phyloP scores from a whole-genome alignment of 2,329 filamentous ascomycete species.

The Alternaria alternata region DNA sequence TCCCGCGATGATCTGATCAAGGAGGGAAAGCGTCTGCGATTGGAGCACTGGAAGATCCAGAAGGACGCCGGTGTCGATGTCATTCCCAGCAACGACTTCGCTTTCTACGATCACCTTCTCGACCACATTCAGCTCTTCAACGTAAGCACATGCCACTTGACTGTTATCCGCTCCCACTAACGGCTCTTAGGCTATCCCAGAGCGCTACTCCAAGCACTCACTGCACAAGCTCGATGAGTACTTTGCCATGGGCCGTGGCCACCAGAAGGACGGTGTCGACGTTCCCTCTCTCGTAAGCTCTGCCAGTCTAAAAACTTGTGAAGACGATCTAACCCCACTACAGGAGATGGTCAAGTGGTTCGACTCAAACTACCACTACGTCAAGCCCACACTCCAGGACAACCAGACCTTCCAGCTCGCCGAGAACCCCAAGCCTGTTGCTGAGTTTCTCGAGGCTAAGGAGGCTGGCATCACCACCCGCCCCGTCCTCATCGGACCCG shows the following conservation, averaged over 20 bases:
- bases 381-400: conserved; percentile 98
- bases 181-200: conserved; percentile 76
- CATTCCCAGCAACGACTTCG: conserved; percentile 99
- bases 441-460: conserved; percentile 96
- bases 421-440: conserved; percentile 89
- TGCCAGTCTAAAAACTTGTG: background rate
- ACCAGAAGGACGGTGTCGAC: conserved; percentile 93
- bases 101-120: conserved; percentile 97
- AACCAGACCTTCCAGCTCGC: conserved; percentile 94
- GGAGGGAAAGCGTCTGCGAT: conserved; percentile 96
- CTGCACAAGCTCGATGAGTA: conserved; percentile 93
- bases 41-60: conserved; percentile 99
- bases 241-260: conserved; percentile 99
- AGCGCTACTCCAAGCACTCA: conserved; percentile 90
- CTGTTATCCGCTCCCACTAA: conserved; percentile 21
- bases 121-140: conserved; percentile 98
- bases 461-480: conserved; percentile 92
- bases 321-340: conserved; percentile 32
- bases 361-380: conserved; percentile 99
- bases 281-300: conserved; percentile 76
- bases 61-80: conserved; percentile 96
- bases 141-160: conserved; percentile 63
- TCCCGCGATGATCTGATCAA: conserved; percentile 87
- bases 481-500: conserved; percentile 92
- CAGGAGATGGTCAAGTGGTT: conserved; percentile 99